These are phyloP conservation scores for Chimonanthus praecox DNA, from an alignment of 164 flowering plant species.

Conservation along the genomic window DNA sequence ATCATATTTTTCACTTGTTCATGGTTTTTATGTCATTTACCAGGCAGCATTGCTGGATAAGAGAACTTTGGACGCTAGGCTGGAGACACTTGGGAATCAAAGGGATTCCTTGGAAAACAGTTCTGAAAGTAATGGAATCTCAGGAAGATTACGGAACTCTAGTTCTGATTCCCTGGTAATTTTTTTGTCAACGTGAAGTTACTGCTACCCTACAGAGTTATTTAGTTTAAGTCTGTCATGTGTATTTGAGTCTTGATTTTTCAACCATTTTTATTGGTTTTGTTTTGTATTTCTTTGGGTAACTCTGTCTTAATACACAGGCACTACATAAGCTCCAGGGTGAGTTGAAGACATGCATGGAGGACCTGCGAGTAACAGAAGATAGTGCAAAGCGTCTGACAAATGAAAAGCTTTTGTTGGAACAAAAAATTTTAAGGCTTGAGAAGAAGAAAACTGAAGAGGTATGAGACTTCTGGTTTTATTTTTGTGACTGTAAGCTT, in stretches of 20 bases:
- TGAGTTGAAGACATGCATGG: conserved; percentile 51
- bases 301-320: conserved; percentile 23
- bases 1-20: neutral
- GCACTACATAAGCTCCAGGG: conserved; percentile 45
- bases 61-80: conserved; percentile 46
- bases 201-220: neutral
- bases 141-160: conserved; percentile 12
- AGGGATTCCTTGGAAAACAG: conserved; percentile 26
- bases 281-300: neutral
- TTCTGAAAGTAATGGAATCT: conserved; percentile 34
- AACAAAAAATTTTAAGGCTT: conserved; percentile 50
- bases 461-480: conserved; percentile 26
- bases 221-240: no score
- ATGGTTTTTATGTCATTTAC: neutral
- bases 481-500: neutral
- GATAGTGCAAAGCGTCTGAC: conserved; percentile 46
- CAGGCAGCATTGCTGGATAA: conserved; percentile 64
- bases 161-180: conserved; percentile 37
- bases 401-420: conserved; percentile 60
- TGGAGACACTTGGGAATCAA: conserved; percentile 39
- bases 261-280: neutral
- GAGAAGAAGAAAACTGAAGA: conserved; percentile 64
- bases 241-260: neutral
- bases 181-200: neutral
- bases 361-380: conserved; percentile 54